phyloP scores from a whole-genome alignment of 345 rosid genomes.

The Eucalyptus melliodora region DNA sequence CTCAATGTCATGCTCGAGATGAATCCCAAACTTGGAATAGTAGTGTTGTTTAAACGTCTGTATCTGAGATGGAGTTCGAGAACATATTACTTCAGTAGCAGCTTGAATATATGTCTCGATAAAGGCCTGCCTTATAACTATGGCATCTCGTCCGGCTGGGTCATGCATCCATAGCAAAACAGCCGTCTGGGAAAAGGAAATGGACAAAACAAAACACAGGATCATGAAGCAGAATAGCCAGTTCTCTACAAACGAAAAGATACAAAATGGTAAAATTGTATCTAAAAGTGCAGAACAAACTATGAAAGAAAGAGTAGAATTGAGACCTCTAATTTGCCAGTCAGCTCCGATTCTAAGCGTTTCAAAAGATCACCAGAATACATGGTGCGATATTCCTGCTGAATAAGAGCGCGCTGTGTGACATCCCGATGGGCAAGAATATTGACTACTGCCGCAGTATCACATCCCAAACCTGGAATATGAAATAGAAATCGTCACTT shows the following conservation, averaged over 20 bases:
- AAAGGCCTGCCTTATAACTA: conserved; percentile 21
- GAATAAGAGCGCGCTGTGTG: conserved; percentile 40
- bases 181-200: conserved; percentile 23
- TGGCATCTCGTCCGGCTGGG: conserved; percentile 60
- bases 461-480: conserved; percentile 49
- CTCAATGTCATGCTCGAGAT: conserved; percentile 42
- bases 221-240: neutral
- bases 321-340: conserved; percentile 48
- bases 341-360: conserved; percentile 48
- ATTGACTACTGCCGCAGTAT: conserved; percentile 31
- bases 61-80: conserved; percentile 57
- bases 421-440: conserved; percentile 64
- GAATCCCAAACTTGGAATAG: conserved; percentile 20
- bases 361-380: conserved; percentile 29
- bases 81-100: conserved; percentile 54
- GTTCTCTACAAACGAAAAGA: neutral
- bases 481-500: neutral
- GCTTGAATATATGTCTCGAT: neutral
- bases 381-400: conserved; percentile 34
- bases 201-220: neutral
- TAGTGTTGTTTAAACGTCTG: conserved; percentile 47
- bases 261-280: neutral
- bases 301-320: neutral
- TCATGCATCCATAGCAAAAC: conserved; percentile 61
- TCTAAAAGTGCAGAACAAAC: neutral